Evolutionary conservation across 345 rosid species (phyloP).

Genomic region (Populus simonii): DNA sequence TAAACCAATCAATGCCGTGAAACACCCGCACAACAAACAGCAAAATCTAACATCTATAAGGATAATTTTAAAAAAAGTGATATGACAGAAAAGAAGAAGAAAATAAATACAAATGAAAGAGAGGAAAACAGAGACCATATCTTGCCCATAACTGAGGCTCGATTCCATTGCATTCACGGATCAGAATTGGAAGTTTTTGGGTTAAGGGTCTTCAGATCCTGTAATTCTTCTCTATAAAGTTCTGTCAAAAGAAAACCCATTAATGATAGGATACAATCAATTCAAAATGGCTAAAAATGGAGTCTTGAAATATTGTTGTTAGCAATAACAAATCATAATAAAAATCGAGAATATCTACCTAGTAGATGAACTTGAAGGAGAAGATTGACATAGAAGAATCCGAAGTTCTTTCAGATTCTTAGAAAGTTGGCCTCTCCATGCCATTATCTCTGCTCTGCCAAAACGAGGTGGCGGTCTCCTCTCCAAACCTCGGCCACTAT

Average conservation of each 20-base stretch:
- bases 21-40: not conserved
- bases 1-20: not conserved
- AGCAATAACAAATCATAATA: not conserved
- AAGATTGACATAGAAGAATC: constrained; percentile 29
- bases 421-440: constrained; percentile 34
- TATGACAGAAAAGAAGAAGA: not conserved
- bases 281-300: not conserved
- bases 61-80: not conserved
- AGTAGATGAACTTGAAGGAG: constrained; percentile 26
- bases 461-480: not conserved
- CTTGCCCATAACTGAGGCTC: constrained; percentile 97
- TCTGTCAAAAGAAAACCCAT: constrained; percentile 28
- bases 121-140: constrained; percentile 50
- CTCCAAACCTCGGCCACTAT: not conserved
- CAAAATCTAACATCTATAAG: not conserved
- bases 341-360: constrained; percentile 9
- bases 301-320: not conserved
- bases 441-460: constrained; percentile 13
- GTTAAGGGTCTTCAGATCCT: constrained; percentile 79
- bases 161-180: constrained; percentile 76
- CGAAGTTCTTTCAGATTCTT: constrained; percentile 32
- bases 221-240: constrained; percentile 83
- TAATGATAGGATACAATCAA: not conserved
- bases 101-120: not conserved
- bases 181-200: constrained; percentile 79